Percentiles rank a stretch among this genome's conserved stretches.
Evolutionary conservation across 139 green algal species (phyloP).

Genomic region (Chlorella sp.): DNA sequence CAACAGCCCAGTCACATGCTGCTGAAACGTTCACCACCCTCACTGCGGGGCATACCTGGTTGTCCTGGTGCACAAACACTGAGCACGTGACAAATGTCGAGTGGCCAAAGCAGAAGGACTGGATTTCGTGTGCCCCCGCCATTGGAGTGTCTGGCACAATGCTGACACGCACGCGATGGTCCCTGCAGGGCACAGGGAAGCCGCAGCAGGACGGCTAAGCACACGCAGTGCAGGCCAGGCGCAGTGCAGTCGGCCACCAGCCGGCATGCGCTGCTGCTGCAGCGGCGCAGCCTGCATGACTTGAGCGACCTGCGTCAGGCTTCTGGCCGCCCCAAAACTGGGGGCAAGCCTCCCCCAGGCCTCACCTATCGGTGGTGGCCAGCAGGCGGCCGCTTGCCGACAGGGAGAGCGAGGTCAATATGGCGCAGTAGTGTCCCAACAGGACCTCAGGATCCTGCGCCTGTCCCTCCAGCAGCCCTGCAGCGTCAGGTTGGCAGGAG

Average conservation of each 20-base stretch:
- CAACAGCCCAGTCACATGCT: too few species aligned
- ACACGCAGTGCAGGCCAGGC: neutral
- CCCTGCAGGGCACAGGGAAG: slow-evolving; percentile 23
- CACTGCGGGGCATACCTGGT: neutral
- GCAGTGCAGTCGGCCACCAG: too few species aligned
- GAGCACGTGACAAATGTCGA: slow-evolving; percentile 70
- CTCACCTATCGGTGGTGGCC: slow-evolving; percentile 71
- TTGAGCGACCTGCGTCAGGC: too few species aligned
- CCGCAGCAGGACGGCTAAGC: too few species aligned
- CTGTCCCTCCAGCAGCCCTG: neutral
- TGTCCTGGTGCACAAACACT: slow-evolving; percentile 54
- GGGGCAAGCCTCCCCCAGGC: neutral
- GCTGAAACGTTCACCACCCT: too few species aligned
- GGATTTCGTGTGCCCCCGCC: slow-evolving; percentile 80
- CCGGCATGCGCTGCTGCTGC: too few species aligned
- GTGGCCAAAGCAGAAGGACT: slow-evolving; percentile 90
- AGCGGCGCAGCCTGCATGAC: too few species aligned
- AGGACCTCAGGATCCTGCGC: slow-evolving; percentile 55
- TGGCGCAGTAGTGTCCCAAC: slow-evolving; percentile 86
- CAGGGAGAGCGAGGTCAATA: slow-evolving; percentile 74
- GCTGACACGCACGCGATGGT: slow-evolving; percentile 79
- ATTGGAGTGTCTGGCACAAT: slow-evolving; percentile 51
- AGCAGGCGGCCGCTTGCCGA: slow-evolving; percentile 65
- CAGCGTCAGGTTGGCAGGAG: neutral
- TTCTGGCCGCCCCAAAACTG: too few species aligned